Evolutionary conservation across 768 basidiomycete genomes (phyloP).

Genomic region (Coprinellus aureogranulatus): DNA sequence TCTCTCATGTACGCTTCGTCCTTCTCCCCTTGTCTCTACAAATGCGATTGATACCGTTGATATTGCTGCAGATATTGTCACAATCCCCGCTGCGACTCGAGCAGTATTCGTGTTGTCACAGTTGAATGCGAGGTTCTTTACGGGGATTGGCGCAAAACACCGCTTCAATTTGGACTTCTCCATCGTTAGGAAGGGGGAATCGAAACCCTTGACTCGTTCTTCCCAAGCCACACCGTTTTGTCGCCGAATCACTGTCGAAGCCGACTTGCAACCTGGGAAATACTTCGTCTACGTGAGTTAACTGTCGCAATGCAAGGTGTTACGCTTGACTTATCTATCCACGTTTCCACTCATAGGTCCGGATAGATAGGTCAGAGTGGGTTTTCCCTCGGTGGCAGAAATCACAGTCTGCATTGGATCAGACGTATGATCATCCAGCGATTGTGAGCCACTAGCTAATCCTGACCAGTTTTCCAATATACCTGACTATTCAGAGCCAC

Average conservation of each 20-base stretch:
- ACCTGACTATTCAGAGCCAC: not conserved
- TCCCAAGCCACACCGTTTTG: slow-evolving; percentile 34
- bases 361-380: not conserved
- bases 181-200: slow-evolving; percentile 47
- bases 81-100: slow-evolving; percentile 37
- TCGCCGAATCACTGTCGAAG: slow-evolving; percentile 42
- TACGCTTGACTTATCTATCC: not conserved
- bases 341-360: not conserved
- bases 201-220: slow-evolving; percentile 35
- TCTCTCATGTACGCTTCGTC: slow-evolving; percentile 45
- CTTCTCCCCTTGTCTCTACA: slow-evolving; percentile 15
- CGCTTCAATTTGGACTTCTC: slow-evolving; percentile 50
- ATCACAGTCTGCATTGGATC: too few relatives aligned
- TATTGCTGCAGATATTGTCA: slow-evolving; percentile 39
- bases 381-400: not conserved
- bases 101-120: slow-evolving; percentile 53
- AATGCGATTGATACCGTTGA: not conserved
- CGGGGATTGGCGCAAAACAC: slow-evolving; percentile 40
- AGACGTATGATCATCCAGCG: not conserved
- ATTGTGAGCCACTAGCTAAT: not conserved
- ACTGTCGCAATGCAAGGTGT: slow-evolving; percentile 20
- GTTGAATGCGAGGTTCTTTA: slow-evolving; percentile 48
- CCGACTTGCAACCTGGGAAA: slow-evolving; percentile 38
- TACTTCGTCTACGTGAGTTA: slow-evolving; percentile 46
- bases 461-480: not conserved